Conservation (phyloP, 768 basidiomycete genomes). For the Collybia nuda region DNA sequence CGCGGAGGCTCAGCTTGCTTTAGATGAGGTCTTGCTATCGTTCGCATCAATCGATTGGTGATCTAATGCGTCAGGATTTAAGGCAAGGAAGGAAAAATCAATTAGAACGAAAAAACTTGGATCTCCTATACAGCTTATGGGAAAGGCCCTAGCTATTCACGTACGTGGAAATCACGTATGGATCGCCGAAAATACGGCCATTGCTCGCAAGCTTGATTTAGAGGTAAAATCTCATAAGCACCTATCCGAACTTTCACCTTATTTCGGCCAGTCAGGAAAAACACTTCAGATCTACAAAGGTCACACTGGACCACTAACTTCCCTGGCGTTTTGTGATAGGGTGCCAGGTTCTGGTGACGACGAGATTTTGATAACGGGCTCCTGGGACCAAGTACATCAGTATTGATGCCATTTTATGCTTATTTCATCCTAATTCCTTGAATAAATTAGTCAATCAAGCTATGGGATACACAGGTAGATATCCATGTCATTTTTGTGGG, state of each 20-base stretch:
- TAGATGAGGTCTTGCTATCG: conserved; percentile 50
- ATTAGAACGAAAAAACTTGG: conserved; percentile 71
- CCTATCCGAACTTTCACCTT: no score
- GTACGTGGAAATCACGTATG: conserved; percentile 70
- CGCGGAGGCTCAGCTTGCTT: conserved; percentile 67
- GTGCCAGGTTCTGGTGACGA: conserved; percentile 34
- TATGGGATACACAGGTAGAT: conserved; percentile 83
- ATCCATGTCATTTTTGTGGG: conserved; percentile 2
- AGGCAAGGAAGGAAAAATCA: conserved; percentile 77
- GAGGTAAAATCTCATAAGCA: conserved; percentile 46
- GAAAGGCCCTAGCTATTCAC: conserved; percentile 72
- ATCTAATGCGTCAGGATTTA: conserved; percentile 6
- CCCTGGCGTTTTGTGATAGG: conserved; percentile 64
- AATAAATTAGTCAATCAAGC: conserved; percentile 66
- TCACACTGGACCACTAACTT: conserved; percentile 88
- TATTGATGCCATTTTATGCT: background rate
- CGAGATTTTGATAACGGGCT: conserved; percentile 77
- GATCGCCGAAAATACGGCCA: conserved; percentile 86
- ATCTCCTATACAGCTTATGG: conserved; percentile 72
- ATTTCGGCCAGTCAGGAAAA: conserved; percentile 66
- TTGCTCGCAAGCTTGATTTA: conserved; percentile 71
- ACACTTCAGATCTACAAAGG: conserved; percentile 75
- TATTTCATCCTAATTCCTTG: conserved; percentile 6
- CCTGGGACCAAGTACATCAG: conserved; percentile 82
- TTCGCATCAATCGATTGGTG: conserved; percentile 2